A percentile compares a stretch with the other conserved stretches of the same genome.
Conservation (phyloP, 495 filamentous ascomycete genomes). For the Thermochaetoides thermophila region DNA sequence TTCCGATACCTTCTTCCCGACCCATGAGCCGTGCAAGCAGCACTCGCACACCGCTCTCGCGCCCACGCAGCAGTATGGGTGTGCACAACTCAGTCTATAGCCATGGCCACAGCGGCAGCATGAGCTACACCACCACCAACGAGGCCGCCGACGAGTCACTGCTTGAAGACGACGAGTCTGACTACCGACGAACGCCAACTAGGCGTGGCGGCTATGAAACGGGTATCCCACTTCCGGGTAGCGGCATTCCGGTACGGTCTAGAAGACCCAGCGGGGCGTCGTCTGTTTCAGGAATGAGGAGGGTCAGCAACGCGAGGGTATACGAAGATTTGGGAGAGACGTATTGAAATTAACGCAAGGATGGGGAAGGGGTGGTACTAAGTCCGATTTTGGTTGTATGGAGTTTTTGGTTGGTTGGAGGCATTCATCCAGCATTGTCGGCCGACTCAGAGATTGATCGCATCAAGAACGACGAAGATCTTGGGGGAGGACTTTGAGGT, state of each 20-base stretch:
- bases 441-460: no score
- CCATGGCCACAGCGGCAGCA: constrained; percentile 29
- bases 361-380: not conserved
- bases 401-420: not conserved
- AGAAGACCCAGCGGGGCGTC: constrained; percentile 19
- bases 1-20: constrained; percentile 45
- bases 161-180: constrained; percentile 8
- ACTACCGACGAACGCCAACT: constrained; percentile 27
- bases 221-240: constrained; percentile 18
- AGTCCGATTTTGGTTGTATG: not conserved
- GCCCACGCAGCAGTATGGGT: constrained; percentile 40
- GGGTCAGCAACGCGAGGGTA: not conserved
- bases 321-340: constrained; percentile 35
- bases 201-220: constrained; percentile 26
- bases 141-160: constrained; percentile 23
- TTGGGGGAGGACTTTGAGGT: no score
- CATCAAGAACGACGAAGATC: no score
- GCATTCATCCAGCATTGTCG: no score
- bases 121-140: constrained; percentile 28
- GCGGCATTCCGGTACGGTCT: not conserved
- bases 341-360: no score
- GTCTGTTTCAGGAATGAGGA: constrained; percentile 21
- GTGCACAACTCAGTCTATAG: constrained; percentile 24
- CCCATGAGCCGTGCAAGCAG: constrained; percentile 48
- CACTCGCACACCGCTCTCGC: constrained; percentile 47